Evolutionary conservation across 2,329 filamentous ascomycete genomes (phyloP).

Genomic region (Dactylellina leptospora): DNA sequence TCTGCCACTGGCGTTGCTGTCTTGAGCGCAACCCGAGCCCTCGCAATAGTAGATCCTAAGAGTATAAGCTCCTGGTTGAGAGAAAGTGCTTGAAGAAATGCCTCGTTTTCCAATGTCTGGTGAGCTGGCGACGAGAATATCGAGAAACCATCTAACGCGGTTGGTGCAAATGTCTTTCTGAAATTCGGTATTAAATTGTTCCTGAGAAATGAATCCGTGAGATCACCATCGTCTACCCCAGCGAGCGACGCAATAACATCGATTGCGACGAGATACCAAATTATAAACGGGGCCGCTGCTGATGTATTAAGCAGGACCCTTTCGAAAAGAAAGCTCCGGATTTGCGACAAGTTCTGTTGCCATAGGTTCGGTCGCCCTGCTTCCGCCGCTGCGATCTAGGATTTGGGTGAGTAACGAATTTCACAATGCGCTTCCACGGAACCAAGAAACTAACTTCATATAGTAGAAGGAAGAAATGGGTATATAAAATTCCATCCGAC

Average conservation of each 20-base stretch:
- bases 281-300: constrained; percentile 65
- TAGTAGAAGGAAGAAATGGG: constrained; percentile 68
- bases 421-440: constrained; percentile 58
- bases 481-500: constrained; percentile 67
- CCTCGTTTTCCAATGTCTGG: constrained; percentile 60
- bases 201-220: constrained; percentile 64
- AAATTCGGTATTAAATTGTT: constrained; percentile 64
- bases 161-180: constrained; percentile 51
- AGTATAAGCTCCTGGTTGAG: constrained; percentile 56
- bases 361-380: constrained; percentile 65
- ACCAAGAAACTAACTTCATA: constrained; percentile 62
- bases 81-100: constrained; percentile 53
- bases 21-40: constrained; percentile 34
- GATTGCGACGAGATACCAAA: constrained; percentile 67
- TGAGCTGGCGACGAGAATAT: constrained; percentile 59
- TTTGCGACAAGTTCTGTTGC: constrained; percentile 66
- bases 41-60: constrained; percentile 53
- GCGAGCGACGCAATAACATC: constrained; percentile 68
- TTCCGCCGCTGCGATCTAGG: constrained; percentile 63
- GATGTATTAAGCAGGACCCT: constrained; percentile 62
- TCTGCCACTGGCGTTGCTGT: constrained; percentile 51
- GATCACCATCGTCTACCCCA: constrained; percentile 65
- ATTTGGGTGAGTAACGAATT: constrained; percentile 54
- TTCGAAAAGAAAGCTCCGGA: constrained; percentile 65
- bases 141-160: constrained; percentile 55